Base-by-base conservation (phyloP, 257 asterid genomes). In the Penstemon eatonii region DNA sequence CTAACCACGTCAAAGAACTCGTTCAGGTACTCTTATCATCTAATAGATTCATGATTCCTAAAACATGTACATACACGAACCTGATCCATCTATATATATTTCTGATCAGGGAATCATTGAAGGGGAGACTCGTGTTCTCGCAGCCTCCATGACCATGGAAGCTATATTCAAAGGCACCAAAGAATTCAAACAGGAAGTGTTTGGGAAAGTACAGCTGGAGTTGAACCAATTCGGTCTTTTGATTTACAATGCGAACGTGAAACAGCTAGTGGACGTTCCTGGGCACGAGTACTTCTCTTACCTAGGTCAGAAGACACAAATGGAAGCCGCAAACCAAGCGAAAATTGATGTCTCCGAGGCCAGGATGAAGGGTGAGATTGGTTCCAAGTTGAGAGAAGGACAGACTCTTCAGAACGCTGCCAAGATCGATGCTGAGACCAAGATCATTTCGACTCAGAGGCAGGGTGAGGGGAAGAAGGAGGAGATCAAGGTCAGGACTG, bases 61-160 rank as follows among this genome's bases (percentile, higher is more conserved):
- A 25, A 1, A 15, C 18, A 15, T 15, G 18, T 2, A 25, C 33
- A 25, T 25, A 25, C 33, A 25, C 33, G 33, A 25, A 25, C 33
- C 33, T 25, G 33, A 25, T 25, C 33, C 3, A 25, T 25, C 33
- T 25, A 25, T 25, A 25, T 25, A 25, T 25, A 25, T 25, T 15
- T 15, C 18, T 15, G 18, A 25, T 25, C 33, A 25, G 79, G 92
- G 96, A 3, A 63, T 88, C n/a, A 86, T 88, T 42, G 96, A 84
- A 52, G 96, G 95, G 0, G 95, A 88, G 75, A 88, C 95, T 5
- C 77, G 95, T 0, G 95, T 88, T 6, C 70, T 85, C 0, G 89
- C 90, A 0, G 92, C 96, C 8, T 80, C 92, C 56, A 85, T 88
- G 95, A 85, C 95, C 4, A 88, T 88, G 92, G 92, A 86, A 66